These are phyloP conservation scores for Pseudoneurospora amorphoporcata DNA, from an alignment of 495 filamentous ascomycete species.

Conservation along the genomic window DNA sequence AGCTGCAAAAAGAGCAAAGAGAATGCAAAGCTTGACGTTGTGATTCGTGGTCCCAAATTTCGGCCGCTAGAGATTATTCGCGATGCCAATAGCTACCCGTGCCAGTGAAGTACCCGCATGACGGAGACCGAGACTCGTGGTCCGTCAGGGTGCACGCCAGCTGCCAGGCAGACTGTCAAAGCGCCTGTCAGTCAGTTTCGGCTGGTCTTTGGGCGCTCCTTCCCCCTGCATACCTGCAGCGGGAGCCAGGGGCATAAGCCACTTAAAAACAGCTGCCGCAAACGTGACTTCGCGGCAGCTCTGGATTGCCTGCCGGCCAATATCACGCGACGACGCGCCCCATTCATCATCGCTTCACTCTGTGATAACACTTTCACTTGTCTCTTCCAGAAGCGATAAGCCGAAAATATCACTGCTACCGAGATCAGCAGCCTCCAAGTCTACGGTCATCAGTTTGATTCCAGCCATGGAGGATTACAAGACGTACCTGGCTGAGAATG, in stretches of 20 bases:
- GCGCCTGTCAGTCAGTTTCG: not conserved
- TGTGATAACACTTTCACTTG: not conserved
- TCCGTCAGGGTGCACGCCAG: not conserved
- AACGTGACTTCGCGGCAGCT: conserved; percentile 20
- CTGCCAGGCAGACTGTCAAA: not conserved
- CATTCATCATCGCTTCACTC: not conserved
- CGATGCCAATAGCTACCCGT: not conserved
- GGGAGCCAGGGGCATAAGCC: not conserved
- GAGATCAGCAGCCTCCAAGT: no score
- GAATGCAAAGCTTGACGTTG: not conserved
- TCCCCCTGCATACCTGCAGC: not conserved
- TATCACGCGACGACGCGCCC: conserved; percentile 2
- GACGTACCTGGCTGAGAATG: conserved; percentile 60
- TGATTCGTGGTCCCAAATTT: not conserved
- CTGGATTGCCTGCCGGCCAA: not conserved
- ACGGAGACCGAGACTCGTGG: not conserved
- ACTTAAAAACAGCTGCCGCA: conserved; percentile 1
- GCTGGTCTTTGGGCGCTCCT: not conserved
- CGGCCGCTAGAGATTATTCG: not conserved
- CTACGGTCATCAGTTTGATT: not conserved
- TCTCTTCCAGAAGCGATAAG: not conserved
- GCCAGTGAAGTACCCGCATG: not conserved
- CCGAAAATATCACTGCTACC: not conserved
- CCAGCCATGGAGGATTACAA: conserved; percentile 46
- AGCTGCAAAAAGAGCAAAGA: not conserved